Evolutionary conservation across 2,329 filamentous ascomycete genomes (phyloP).

Genomic region (Plenodomus tracheiphilus): DNA sequence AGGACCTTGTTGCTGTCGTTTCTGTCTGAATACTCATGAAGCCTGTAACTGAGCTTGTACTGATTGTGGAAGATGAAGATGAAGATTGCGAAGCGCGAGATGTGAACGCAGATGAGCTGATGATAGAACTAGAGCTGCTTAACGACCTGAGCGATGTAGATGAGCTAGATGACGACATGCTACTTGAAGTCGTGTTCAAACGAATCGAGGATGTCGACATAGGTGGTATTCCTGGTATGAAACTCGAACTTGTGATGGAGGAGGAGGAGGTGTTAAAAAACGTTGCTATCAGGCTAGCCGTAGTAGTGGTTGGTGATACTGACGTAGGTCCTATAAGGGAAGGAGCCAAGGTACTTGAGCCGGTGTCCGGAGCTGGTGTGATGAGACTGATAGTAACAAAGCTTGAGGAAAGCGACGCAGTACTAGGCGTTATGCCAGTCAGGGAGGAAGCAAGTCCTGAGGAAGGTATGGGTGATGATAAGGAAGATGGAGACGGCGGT

Average conservation of each 20-base stretch:
- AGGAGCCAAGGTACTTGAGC: no score
- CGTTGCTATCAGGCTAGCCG: not conserved
- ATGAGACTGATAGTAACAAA: not conserved
- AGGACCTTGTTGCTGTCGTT: not conserved
- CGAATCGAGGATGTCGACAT: not conserved
- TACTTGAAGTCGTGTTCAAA: not conserved
- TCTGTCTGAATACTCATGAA: slow-evolving; percentile 8
- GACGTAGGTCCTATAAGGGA: no score
- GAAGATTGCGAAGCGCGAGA: not conserved
- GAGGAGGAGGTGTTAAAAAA: not conserved
- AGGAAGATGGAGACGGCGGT: not conserved
- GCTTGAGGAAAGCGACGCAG: not conserved
- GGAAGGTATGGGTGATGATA: not conserved
- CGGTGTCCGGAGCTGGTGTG: no score
- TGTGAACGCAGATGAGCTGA: not conserved
- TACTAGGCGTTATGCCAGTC: not conserved
- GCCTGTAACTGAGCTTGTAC: not conserved
- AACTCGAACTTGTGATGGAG: not conserved
- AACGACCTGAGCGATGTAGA: not conserved
- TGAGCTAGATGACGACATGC: not conserved
- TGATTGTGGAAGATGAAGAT: not conserved
- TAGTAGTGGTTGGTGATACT: not conserved
- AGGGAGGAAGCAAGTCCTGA: not conserved
- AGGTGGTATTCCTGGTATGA: not conserved
- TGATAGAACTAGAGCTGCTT: not conserved